Evolutionary conservation across 2,329 filamentous ascomycete species (phyloP), one percentile per base, ranked within the genome.

Genomic region (Lachnellula cervina): DNA sequence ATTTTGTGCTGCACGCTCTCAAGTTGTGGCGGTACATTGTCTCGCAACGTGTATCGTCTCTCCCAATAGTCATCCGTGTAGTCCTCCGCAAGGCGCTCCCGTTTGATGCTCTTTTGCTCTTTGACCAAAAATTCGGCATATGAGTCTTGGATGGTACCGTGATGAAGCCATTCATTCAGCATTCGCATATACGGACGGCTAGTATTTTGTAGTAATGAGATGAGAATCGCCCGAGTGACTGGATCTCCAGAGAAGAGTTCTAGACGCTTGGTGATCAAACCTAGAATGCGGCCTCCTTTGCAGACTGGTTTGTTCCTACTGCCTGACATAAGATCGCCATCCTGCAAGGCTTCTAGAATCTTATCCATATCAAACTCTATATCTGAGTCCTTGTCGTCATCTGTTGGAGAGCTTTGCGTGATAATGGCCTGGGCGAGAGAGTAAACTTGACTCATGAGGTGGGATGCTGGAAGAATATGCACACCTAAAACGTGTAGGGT

Each of bases 41-140:
- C 90, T 57, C 94, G 87, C 60, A 99, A 88, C 4, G 94, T 97
- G 69, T 99, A 99, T 60, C 94, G 82, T 68, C 96, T 90, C 71
- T 99, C 94, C 94, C 94, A 99, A 72, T 99, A 99, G 68, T 99
- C 94, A 70, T 99, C 94, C 0, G 93, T 99, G 68, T 97, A 99
- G 71, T 99, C 94, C 69, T 96, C 87, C 68, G 97, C 91, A 2
- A 99, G 76, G 57, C 89, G 82, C 70, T 97, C 94, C 42, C 94
- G 83, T 56, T 88, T 87, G 65, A 99, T 97, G 67, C 92, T 96
- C 72, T 93, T 95, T 66, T 96, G 90, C 71, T 97, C 94, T 68
- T 95, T 95, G 68, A 99, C 86, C 52, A 99, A 75, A 64, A 99
- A 99, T 71, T 99, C 94, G 1, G 86, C 83, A 70, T 97, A 93